Evolutionary conservation across 2,329 filamentous ascomycete species (phyloP).

Genomic region (Colletotrichum sp.): DNA sequence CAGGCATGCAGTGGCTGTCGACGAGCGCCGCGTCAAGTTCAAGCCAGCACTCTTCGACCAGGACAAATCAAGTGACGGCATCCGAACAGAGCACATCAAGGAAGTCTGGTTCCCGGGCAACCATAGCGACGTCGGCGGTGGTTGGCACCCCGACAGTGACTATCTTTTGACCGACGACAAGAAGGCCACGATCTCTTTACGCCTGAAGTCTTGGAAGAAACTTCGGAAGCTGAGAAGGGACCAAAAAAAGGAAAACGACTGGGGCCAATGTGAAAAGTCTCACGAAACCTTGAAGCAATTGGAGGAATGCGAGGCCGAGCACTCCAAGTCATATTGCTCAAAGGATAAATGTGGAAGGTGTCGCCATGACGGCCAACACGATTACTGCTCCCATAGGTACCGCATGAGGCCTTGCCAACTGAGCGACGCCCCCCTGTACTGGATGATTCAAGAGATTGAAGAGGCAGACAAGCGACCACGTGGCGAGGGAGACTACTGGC

Average conservation of each 20-base stretch:
- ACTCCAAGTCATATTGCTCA: background rate
- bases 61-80: constrained; percentile 32
- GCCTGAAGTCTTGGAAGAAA: background rate
- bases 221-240: background rate
- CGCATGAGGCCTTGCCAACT: constrained; percentile 41
- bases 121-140: constrained; percentile 59
- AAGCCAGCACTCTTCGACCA: constrained; percentile 53
- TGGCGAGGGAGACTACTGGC: background rate
- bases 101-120: constrained; percentile 63
- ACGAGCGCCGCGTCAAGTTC: constrained; percentile 61
- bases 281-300: constrained; percentile 26
- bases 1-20: constrained; percentile 57
- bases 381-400: background rate
- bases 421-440: constrained; percentile 54
- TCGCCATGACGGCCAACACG: background rate
- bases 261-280: background rate
- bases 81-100: constrained; percentile 41
- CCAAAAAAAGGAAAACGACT: background rate
- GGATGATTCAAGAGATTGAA: constrained; percentile 57
- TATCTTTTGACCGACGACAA: constrained; percentile 25
- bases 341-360: background rate
- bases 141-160: constrained; percentile 44
- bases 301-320: background rate
- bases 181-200: constrained; percentile 32
- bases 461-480: constrained; percentile 25